Evolutionary conservation across 2,329 filamentous ascomycete species (phyloP).

Genomic region (Diaporthe citriasiana): DNA sequence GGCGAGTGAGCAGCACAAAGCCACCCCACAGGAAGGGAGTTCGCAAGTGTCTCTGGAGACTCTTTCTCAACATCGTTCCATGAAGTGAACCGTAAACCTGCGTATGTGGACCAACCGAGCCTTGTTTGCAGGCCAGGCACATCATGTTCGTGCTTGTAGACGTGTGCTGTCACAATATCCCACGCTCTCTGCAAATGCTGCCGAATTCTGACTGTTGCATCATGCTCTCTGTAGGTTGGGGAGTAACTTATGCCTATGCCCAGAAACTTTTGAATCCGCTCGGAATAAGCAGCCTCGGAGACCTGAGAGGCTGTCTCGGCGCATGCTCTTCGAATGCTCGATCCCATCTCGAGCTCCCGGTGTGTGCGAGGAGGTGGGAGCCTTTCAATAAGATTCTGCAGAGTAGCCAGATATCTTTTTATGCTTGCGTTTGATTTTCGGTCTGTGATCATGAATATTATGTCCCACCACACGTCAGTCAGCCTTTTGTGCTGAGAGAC

Average conservation of each 20-base stretch:
- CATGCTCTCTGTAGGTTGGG: background rate
- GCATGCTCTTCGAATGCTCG: background rate
- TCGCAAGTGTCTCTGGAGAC: background rate
- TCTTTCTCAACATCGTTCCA: background rate
- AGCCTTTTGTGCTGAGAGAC: background rate
- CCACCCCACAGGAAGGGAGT: background rate
- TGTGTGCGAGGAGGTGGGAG: background rate
- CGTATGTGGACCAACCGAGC: background rate
- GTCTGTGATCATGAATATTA: background rate
- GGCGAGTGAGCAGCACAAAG: background rate
- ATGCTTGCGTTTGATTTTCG: background rate
- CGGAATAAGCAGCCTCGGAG: background rate
- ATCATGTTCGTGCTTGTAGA: fast-evolving
- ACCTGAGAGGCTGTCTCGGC: background rate
- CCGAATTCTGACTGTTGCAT: fast-evolving
- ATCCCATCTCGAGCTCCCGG: background rate
- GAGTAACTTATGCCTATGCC: background rate
- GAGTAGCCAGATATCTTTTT: background rate
- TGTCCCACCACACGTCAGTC: background rate
- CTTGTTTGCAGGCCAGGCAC: background rate
- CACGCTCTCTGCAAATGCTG: background rate
- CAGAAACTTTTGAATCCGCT: background rate
- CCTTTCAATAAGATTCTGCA: background rate
- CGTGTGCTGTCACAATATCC: background rate
- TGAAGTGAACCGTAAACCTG: background rate